phyloP scores from a whole-genome alignment of 2,329 filamentous ascomycete species.

The Dactylellina parvicollis region DNA sequence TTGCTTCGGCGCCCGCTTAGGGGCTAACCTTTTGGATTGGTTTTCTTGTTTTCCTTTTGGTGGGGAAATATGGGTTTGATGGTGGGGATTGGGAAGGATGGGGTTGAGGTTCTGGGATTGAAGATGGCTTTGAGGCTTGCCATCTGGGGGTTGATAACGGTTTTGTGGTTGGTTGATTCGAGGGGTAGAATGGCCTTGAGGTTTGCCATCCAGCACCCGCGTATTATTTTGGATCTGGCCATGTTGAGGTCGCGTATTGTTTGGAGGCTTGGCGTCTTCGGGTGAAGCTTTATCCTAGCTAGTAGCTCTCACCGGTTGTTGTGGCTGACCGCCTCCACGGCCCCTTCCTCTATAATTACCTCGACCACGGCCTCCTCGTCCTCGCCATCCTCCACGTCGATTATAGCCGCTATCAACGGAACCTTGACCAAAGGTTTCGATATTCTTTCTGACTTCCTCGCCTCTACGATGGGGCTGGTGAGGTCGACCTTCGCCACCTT shows the following conservation, averaged over 20 bases:
- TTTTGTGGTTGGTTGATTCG: not conserved
- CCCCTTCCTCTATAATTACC: slow-evolving; percentile 61
- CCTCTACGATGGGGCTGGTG: slow-evolving; percentile 81
- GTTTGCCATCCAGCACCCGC: too few relatives aligned
- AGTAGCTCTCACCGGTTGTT: slow-evolving; percentile 58
- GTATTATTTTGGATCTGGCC: too few relatives aligned
- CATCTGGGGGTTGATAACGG: not conserved
- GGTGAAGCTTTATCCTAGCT: slow-evolving; percentile 22
- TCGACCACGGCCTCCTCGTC: slow-evolving; percentile 74
- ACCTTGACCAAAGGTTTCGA: slow-evolving; percentile 97
- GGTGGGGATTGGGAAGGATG: not conserved
- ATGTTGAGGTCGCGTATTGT: not conserved
- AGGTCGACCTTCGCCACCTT: slow-evolving; percentile 67
- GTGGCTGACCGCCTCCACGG: slow-evolving; percentile 62
- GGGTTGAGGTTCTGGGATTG: not conserved
- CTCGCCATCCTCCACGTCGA: slow-evolving; percentile 75
- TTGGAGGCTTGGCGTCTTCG: slow-evolving; percentile 3
- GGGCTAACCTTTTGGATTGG: not conserved
- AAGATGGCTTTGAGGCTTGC: not conserved
- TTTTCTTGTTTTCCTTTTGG: not conserved
- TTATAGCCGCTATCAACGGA: slow-evolving; percentile 82
- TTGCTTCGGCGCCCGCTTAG: not conserved
- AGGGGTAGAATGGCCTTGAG: too few relatives aligned
- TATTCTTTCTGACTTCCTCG: slow-evolving; percentile 93
- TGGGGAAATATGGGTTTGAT: not conserved